phyloP scores from a whole-genome alignment of 371 early-diverging fungal genomes.

The Capillidium heterosporum region DNA sequence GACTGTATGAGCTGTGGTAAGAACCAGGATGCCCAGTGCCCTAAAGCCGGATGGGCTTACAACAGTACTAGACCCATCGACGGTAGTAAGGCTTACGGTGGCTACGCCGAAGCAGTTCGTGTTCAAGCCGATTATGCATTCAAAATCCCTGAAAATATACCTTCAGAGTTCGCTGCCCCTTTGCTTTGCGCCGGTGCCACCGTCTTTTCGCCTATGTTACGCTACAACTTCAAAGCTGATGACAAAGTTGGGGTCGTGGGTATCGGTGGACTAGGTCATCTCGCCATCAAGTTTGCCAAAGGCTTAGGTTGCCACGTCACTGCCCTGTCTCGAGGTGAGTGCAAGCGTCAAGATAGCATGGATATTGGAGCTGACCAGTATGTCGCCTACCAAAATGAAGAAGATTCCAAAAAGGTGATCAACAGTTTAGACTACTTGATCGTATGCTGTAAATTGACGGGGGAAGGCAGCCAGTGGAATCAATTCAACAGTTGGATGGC shows the following conservation, averaged over 20 bases:
- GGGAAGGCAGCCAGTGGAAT: slow-evolving; percentile 29
- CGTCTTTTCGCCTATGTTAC: slow-evolving; percentile 34
- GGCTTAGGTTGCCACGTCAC: slow-evolving; percentile 36
- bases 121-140: slow-evolving; percentile 24
- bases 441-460: slow-evolving; percentile 27
- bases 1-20: slow-evolving; percentile 39
- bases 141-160: slow-evolving; percentile 29
- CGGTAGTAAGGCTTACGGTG: slow-evolving; percentile 21
- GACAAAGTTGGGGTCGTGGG: slow-evolving; percentile 41
- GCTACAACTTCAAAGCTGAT: slow-evolving; percentile 27
- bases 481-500: slow-evolving; percentile 26
- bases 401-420: too few species aligned
- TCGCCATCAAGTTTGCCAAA: slow-evolving; percentile 44
- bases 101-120: slow-evolving; percentile 18
- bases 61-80: background rate
- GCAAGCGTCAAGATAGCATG: slow-evolving; percentile 43
- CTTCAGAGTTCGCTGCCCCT: slow-evolving; percentile 15
- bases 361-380: slow-evolving; percentile 58
- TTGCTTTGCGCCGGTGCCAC: slow-evolving; percentile 58
- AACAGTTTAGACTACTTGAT: slow-evolving; percentile 27
- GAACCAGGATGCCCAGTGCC: slow-evolving; percentile 49
- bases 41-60: slow-evolving; percentile 19
- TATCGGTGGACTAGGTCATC: slow-evolving; percentile 54
- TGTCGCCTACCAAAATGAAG: too few species aligned
- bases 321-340: slow-evolving; percentile 30